A percentile compares a stretch with the other conserved stretches of the same genome.
Evolutionary conservation across 2,329 filamentous ascomycete genomes (phyloP).

Genomic region (Trichoderma endophyticum): DNA sequence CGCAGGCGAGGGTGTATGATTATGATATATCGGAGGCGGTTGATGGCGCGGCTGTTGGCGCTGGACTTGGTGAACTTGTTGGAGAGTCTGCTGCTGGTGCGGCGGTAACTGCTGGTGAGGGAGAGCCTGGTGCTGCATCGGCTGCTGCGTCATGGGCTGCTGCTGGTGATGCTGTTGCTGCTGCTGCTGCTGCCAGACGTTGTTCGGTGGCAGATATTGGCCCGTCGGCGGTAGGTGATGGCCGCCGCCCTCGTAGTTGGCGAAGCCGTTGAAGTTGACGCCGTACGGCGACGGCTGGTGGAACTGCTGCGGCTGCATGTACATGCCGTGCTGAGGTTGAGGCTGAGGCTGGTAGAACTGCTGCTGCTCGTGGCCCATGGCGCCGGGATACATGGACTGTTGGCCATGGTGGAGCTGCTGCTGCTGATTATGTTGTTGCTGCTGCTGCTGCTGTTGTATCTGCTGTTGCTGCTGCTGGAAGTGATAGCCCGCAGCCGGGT

Average conservation of each 20-base stretch:
- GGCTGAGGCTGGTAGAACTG: constrained; percentile 25
- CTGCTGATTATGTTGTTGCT: constrained; percentile 3
- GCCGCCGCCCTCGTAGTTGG: constrained; percentile 19
- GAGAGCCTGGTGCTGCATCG: constrained; percentile 25
- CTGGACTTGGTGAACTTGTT: constrained; percentile 29
- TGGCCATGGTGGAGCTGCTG: constrained; percentile 25
- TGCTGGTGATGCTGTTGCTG: constrained; percentile 23
- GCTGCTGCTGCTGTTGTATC: constrained; percentile 24
- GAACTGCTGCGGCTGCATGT: constrained; percentile 25
- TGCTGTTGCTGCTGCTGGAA: constrained; percentile 28
- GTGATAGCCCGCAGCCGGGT: not conserved
- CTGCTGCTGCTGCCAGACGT: constrained; percentile 24
- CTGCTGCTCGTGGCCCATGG: constrained; percentile 23
- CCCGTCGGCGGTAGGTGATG: constrained; percentile 18
- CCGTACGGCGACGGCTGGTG: constrained; percentile 20
- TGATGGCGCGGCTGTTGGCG: constrained; percentile 29
- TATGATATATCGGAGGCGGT: constrained; percentile 30
- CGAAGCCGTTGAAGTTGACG: constrained; percentile 12
- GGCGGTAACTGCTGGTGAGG: constrained; percentile 32
- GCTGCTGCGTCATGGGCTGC: constrained; percentile 22
- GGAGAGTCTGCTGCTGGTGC: constrained; percentile 28
- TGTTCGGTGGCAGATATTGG: constrained; percentile 15
- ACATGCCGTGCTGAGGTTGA: constrained; percentile 21
- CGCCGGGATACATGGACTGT: constrained; percentile 20
- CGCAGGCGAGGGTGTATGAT: constrained; percentile 15